Conservation (phyloP, 2,329 filamentous ascomycete species). For the Cladophialophora psammophila region DNA sequence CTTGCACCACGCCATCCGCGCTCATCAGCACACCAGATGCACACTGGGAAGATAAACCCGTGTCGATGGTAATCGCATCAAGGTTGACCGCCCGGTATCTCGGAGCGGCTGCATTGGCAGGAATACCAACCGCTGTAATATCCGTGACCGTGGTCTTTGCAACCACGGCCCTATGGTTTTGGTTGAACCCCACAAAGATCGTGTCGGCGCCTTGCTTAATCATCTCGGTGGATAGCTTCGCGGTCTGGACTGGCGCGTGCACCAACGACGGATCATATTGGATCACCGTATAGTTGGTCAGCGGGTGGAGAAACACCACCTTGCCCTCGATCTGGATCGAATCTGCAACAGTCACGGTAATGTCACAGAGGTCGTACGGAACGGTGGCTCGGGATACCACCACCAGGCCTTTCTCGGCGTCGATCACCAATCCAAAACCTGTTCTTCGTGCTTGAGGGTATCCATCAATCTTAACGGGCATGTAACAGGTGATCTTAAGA, state of each 20-base stretch:
- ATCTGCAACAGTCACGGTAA: constrained; percentile 94
- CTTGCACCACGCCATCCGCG: constrained; percentile 90
- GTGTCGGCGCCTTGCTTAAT: constrained; percentile 94
- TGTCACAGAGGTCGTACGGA: constrained; percentile 95
- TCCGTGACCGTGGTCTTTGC: constrained; percentile 95
- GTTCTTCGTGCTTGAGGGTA: constrained; percentile 94
- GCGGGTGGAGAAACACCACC: constrained; percentile 91
- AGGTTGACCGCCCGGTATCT: constrained; percentile 94
- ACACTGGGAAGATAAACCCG: constrained; percentile 86
- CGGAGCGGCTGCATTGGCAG: constrained; percentile 88
- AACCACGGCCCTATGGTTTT: constrained; percentile 91
- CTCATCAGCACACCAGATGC: constrained; percentile 91
- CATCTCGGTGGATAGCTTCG: constrained; percentile 78
- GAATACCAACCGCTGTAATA: constrained; percentile 95
- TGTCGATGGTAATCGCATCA: constrained; percentile 96
- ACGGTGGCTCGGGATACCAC: constrained; percentile 93
- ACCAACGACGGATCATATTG: constrained; percentile 93
- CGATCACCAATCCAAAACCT: constrained; percentile 96
- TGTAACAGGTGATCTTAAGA: constrained; percentile 87
- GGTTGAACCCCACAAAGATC: constrained; percentile 98
- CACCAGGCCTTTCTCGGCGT: constrained; percentile 93
- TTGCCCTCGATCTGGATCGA: constrained; percentile 94
- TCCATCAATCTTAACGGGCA: constrained; percentile 97
- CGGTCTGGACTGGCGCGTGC: constrained; percentile 90
- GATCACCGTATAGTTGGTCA: constrained; percentile 96